Percentiles rank a stretch among this genome's conserved stretches.
These are phyloP conservation scores for Paspalum vaginatum DNA, from an alignment of 176 grass and related monocot genomes.

Conservation along the genomic window DNA sequence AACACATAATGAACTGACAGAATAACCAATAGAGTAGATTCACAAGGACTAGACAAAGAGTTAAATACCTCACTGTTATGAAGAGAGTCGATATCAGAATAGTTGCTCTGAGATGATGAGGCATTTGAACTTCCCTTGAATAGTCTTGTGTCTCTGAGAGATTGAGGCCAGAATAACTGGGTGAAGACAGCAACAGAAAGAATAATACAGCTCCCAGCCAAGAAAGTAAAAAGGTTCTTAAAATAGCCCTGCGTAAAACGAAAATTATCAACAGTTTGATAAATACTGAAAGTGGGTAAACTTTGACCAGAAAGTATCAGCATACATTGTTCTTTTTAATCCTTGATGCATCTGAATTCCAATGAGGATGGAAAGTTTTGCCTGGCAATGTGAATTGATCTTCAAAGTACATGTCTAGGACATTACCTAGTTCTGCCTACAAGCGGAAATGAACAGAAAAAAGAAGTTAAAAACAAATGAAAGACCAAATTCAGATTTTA, in stretches of 20 bases:
- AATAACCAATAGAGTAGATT: not conserved
- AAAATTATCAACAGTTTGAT: not conserved
- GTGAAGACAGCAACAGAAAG: constrained; percentile 56
- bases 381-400: constrained; percentile 74
- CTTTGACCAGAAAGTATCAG: constrained; percentile 9
- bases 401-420: constrained; percentile 97
- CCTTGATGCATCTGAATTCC: constrained; percentile 56
- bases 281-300: constrained; percentile 6
- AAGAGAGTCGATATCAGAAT: constrained; percentile 48
- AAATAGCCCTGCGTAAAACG: constrained; percentile 56
- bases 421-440: constrained; percentile 74
- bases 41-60: constrained; percentile 13
- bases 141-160: constrained; percentile 49
- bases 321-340: constrained; percentile 67
- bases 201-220: constrained; percentile 67
- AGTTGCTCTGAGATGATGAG: constrained; percentile 50
- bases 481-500: not conserved
- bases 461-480: constrained; percentile 24
- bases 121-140: constrained; percentile 41
- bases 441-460: constrained; percentile 27
- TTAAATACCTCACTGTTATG: constrained; percentile 58
- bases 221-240: constrained; percentile 55
- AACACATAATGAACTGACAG: not conserved
- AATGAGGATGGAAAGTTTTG: constrained; percentile 62
- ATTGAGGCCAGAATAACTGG: constrained; percentile 56